Conservation (phyloP, 805 yeast species). For the Candida mattraensis region DNA sequence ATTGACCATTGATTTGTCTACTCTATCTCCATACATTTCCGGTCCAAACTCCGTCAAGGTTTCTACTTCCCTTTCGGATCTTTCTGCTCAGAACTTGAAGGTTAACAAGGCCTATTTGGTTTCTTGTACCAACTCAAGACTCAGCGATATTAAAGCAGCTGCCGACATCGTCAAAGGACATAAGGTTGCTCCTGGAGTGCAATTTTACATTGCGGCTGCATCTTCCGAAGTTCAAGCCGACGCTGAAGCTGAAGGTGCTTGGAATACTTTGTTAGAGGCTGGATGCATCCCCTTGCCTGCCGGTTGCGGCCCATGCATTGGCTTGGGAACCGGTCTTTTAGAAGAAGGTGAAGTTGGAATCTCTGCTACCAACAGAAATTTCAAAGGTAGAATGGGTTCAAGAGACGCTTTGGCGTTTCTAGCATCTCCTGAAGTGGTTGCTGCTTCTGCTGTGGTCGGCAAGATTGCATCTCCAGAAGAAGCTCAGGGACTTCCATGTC, state of each 20-base stretch:
- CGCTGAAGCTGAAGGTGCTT: constrained; percentile 88
- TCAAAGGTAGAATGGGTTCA: constrained; percentile 99
- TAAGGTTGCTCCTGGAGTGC: constrained; percentile 85
- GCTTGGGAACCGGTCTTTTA: constrained; percentile 89
- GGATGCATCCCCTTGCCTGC: constrained; percentile 96
- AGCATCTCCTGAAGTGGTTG: constrained; percentile 97
- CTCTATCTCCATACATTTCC: constrained; percentile 84
- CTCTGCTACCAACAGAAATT: constrained; percentile 96
- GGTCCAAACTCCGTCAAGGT: constrained; percentile 98
- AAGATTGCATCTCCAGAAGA: constrained; percentile 92
- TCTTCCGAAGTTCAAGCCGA: constrained; percentile 90
- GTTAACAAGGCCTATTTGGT: constrained; percentile 95
- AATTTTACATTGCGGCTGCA: constrained; percentile 97
- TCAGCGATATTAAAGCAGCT: constrained; percentile 91
- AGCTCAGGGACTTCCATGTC: constrained; percentile 57
- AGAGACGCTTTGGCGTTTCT: constrained; percentile 93
- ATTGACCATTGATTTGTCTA: constrained; percentile 72
- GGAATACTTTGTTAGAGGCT: constrained; percentile 86
- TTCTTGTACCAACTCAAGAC: constrained; percentile 95
- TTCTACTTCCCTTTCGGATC: constrained; percentile 72
- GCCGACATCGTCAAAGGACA: constrained; percentile 82
- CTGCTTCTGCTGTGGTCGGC: constrained; percentile 96
- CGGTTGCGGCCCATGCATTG: constrained; percentile 99
- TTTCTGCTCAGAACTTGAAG: constrained; percentile 69
- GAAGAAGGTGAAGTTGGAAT: constrained; percentile 98